Evolutionary conservation across 768 basidiomycete genomes (phyloP).

Genomic region (Clavaria fumosa): DNA sequence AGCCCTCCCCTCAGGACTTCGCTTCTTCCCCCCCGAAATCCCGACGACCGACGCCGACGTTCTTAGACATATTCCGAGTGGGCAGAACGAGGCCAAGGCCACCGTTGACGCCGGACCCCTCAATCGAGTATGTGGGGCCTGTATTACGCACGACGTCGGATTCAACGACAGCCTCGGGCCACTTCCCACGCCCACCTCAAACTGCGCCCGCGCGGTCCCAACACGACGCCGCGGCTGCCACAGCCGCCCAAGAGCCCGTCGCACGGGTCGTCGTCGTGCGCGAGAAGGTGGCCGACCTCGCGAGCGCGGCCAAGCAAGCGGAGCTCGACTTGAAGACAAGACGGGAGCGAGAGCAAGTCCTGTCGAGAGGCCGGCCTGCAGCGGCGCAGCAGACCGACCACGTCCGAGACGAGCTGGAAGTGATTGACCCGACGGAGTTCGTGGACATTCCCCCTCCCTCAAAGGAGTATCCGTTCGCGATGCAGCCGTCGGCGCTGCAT

Average conservation of each 20-base stretch:
- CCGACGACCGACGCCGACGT: slow-evolving; percentile 32
- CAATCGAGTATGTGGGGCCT: slow-evolving; percentile 26
- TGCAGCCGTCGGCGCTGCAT: slow-evolving; percentile 59
- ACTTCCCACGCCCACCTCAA: slow-evolving; percentile 21
- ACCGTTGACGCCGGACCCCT: slow-evolving; percentile 26
- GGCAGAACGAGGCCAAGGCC: slow-evolving; percentile 56
- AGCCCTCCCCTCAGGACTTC: slow-evolving; percentile 58
- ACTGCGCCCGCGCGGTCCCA: slow-evolving; percentile 22
- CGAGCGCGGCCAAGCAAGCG: slow-evolving; percentile 55
- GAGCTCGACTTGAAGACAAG: slow-evolving; percentile 52
- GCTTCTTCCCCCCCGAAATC: slow-evolving; percentile 31
- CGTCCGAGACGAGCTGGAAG: slow-evolving; percentile 29
- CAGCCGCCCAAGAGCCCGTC: slow-evolving; percentile 23
- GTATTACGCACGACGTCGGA: slow-evolving; percentile 53
- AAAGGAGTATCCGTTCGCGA: slow-evolving; percentile 52
- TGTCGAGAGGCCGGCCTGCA: too few species aligned
- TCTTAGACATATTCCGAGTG: slow-evolving; percentile 58
- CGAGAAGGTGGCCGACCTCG: slow-evolving; percentile 63
- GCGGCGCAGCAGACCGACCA: slow-evolving; percentile 19
- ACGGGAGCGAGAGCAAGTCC: slow-evolving; percentile 33
- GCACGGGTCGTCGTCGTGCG: slow-evolving; percentile 71
- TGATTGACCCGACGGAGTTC: slow-evolving; percentile 73
- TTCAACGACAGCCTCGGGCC: slow-evolving; percentile 34
- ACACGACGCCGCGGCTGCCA: too few species aligned
- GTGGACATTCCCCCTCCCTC: slow-evolving; percentile 67